Conservation (phyloP, 176 grass and related monocot genomes). For the Triticum monococcum region DNA sequence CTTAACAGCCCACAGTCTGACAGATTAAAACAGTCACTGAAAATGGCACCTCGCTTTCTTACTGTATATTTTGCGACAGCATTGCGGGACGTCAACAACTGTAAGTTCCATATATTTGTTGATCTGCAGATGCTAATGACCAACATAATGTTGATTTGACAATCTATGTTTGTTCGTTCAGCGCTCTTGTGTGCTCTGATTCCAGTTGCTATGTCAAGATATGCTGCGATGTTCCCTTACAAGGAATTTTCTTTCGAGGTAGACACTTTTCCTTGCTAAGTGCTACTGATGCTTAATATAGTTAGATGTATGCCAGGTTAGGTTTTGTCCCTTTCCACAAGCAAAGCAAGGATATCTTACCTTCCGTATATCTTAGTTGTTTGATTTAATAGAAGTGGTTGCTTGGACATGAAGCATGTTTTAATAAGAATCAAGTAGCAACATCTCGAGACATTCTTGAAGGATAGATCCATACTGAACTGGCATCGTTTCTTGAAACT, state of each 20-base stretch:
- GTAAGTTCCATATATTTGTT: conserved; percentile 52
- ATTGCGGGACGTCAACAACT: conserved; percentile 65
- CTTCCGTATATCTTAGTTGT: not conserved
- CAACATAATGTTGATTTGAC: conserved; percentile 20
- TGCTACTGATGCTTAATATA: not conserved
- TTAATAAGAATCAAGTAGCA: not conserved
- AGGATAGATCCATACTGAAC: not conserved
- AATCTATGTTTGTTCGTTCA: conserved; percentile 51
- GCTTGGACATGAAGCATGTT: not conserved
- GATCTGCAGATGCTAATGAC: conserved; percentile 20
- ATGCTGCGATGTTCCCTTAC: conserved; percentile 88
- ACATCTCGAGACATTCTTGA: not conserved
- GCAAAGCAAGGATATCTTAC: not conserved
- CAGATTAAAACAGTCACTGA: conserved; percentile 79
- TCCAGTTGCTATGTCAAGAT: conserved; percentile 89
- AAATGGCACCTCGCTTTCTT: conserved; percentile 80
- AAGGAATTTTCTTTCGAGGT: conserved; percentile 95
- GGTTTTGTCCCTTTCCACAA: not conserved
- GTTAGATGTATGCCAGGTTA: not conserved
- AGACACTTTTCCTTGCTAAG: conserved; percentile 1
- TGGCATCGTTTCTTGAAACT: not conserved
- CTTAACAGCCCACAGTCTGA: conserved; percentile 56
- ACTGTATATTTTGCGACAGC: conserved; percentile 60
- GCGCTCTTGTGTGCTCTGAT: conserved; percentile 88
- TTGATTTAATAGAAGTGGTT: not conserved